phyloP scores from a whole-genome alignment of 257 asterid genomes.

The Solanum okadae region DNA sequence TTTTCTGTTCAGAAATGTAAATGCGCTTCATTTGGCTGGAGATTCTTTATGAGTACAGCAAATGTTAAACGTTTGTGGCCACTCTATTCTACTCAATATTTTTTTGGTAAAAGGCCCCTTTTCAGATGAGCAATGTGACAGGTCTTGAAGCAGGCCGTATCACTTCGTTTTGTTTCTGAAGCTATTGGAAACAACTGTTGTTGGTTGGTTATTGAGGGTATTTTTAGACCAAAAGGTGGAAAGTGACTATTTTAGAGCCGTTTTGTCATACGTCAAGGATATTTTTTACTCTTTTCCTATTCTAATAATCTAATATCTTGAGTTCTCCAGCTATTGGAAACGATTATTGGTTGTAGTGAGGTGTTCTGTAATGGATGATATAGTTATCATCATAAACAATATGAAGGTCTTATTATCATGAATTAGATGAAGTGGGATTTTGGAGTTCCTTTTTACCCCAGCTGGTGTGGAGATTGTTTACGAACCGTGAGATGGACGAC shows the following conservation, averaged over 20 bases:
- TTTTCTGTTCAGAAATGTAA: background rate
- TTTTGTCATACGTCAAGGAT: background rate
- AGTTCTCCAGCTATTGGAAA: background rate
- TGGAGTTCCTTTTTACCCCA: background rate
- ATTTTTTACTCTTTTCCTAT: background rate
- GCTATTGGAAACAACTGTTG: background rate
- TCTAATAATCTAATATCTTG: background rate
- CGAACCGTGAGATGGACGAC: background rate
- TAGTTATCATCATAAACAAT: background rate
- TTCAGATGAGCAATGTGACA: background rate
- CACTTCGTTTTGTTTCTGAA: background rate
- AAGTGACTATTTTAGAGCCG: background rate
- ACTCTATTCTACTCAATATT: background rate
- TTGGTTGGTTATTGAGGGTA: background rate
- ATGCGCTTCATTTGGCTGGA: constrained; percentile 6
- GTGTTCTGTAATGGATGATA: background rate
- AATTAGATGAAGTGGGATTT: background rate
- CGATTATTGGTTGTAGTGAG: background rate
- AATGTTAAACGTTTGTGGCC: background rate
- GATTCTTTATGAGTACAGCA: background rate
- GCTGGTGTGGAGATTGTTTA: background rate
- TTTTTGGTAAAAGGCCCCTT: background rate
- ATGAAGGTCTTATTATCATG: background rate
- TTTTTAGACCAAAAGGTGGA: background rate
- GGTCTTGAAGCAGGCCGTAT: background rate